phyloP scores from a whole-genome alignment of 2,329 filamentous ascomycete genomes.

The Cadophora gregata region DNA sequence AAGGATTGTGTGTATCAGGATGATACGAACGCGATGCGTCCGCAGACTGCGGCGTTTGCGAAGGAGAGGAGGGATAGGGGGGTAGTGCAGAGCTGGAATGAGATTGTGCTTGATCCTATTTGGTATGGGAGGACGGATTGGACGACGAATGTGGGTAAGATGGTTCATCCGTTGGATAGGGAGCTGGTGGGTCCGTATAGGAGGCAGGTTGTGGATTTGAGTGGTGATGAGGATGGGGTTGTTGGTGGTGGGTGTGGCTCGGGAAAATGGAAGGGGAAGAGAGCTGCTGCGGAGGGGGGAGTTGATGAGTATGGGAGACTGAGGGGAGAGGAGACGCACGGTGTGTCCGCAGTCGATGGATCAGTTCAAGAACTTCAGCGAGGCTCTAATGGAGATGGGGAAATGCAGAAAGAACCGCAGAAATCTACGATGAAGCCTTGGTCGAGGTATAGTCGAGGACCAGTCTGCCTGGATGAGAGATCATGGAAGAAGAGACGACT shows the following conservation, averaged over 20 bases:
- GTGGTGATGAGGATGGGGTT: neutral
- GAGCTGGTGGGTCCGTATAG: neutral
- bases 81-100: neutral
- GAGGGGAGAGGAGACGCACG: neutral
- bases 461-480: neutral
- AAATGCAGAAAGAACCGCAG: too few species aligned
- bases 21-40: too few species aligned
- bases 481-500: neutral
- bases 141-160: neutral
- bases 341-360: neutral
- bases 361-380: neutral
- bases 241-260: neutral
- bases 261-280: neutral
- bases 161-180: neutral
- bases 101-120: slow-evolving; percentile 6
- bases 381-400: neutral
- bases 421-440: neutral
- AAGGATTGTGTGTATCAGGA: neutral
- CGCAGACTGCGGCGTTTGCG: neutral
- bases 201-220: neutral
- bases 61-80: slow-evolving; percentile 1
- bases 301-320: slow-evolving; percentile 1
- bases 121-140: neutral
- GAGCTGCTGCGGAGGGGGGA: neutral
- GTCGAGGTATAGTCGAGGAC: neutral